phyloP scores from a whole-genome alignment of 345 rosid genomes.

The Cochlearia excelsa region DNA sequence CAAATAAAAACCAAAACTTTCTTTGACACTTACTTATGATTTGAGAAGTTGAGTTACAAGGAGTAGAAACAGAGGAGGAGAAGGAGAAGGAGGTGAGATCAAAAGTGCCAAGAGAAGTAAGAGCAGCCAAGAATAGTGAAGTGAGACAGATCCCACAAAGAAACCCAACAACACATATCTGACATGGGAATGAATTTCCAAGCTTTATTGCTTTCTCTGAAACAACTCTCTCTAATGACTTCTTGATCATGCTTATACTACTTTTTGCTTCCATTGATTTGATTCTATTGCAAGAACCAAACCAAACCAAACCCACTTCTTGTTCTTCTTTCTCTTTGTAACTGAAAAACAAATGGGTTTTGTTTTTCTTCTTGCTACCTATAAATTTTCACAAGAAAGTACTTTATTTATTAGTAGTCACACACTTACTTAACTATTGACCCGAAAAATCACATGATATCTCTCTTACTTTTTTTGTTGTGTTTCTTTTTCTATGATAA shows the following conservation, averaged over 20 bases:
- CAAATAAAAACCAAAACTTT: neutral
- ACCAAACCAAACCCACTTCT: slow-evolving; percentile 6
- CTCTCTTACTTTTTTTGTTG: slow-evolving; percentile 4
- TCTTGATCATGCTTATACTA: slow-evolving; percentile 35
- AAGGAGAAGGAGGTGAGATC: slow-evolving; percentile 50
- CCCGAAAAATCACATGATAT: slow-evolving; percentile 31
- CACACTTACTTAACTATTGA: slow-evolving; percentile 27
- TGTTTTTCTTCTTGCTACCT: slow-evolving; percentile 9
- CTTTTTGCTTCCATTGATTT: slow-evolving; percentile 47
- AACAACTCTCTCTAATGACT: slow-evolving; percentile 70
- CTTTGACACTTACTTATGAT: slow-evolving; percentile 46
- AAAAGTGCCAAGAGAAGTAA: slow-evolving; percentile 67
- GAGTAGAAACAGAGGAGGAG: slow-evolving; percentile 46
- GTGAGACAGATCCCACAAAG: slow-evolving; percentile 87
- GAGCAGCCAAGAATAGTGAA: slow-evolving; percentile 75
- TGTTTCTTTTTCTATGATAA: slow-evolving; percentile 11
- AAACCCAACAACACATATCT: slow-evolving; percentile 83
- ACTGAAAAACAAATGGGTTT: slow-evolving; percentile 9
- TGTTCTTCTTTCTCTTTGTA: slow-evolving; percentile 5
- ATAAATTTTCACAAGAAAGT: slow-evolving; percentile 3
- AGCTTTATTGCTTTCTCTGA: slow-evolving; percentile 82
- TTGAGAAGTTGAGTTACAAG: slow-evolving; percentile 53
- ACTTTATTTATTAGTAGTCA: slow-evolving; percentile 2
- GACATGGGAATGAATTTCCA: slow-evolving; percentile 87
- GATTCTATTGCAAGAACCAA: neutral